Evolutionary conservation across 768 basidiomycete species (phyloP), one percentile per base, ranked within the genome.

Genomic region (Strobilomyces dryophilus): DNA sequence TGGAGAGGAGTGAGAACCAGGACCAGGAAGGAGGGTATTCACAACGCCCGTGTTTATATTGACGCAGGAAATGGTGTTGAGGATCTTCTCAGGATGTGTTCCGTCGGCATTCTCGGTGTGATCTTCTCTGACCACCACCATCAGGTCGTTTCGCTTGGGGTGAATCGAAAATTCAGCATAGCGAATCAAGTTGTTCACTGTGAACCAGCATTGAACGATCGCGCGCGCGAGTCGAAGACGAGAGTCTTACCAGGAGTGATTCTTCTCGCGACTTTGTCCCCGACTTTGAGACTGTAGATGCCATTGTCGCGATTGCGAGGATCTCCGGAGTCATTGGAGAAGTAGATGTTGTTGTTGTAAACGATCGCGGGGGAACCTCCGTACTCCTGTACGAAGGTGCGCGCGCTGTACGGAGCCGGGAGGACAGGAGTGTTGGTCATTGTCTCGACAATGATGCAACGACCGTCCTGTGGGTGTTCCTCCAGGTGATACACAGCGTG

Each of bases 1-100:
- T 0, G 85, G 81, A 3, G 72, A 60, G 48, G 76, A 74, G 62
- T 90, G 91, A 67, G 89, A 91, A 58, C 85, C 87, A 1, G 80
- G 79, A 8, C 82, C 84, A 0, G 71, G 65, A 3, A 70, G 65
- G 29, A 89, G 61, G 5, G 73, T 58, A 2, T 66, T 57, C 4
- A 84, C 63, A 1, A 68, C 62, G 53, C 74, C 70, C 2, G 71
- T 66, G 2, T 50, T 55, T 0, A 75, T 74, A 63, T 85, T 67
- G 60, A 91, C 76, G 45, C 82, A 51, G 48, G 79, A 78, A 20
- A 91, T 73, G 0, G 74, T 75, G 54, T 78, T 89, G n/a, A 54
- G 31, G 8, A 66, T 54, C 1, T 73, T 64, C 1, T 75, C 63
- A 0, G 84, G 82, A 3, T 48, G 14, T 4, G 54, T 21, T 31